Evolutionary conservation across 202 grass and related monocot species (phyloP).

Genomic region (Musa balbisiana): DNA sequence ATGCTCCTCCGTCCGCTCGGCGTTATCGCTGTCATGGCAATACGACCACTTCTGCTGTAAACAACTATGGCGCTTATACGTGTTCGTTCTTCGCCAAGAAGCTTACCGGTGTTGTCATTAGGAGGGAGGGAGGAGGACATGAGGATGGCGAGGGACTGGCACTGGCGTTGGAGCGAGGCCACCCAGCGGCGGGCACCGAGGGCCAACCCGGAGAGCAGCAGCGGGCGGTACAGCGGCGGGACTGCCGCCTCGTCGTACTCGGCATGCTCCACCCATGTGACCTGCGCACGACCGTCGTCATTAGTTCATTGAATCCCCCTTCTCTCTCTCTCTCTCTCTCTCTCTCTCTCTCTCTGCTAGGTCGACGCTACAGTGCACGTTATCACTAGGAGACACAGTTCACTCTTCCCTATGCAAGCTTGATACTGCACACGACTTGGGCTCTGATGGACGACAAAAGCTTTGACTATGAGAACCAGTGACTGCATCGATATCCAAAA

Average conservation of each 20-base stretch:
- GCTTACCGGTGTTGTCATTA: conserved; percentile 17
- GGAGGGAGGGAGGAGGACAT: conserved; percentile 45
- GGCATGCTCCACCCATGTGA: conserved; percentile 84
- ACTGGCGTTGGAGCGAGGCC: conserved; percentile 71
- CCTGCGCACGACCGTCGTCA: conserved; percentile 30
- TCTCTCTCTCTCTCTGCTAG: not conserved
- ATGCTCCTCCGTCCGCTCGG: conserved; percentile 61
- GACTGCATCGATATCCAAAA: not conserved
- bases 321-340: not conserved
- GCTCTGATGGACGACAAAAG: not conserved
- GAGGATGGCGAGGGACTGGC: conserved; percentile 61
- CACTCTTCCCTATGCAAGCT: too few relatives aligned
- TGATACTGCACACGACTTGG: too few relatives aligned
- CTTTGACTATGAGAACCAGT: not conserved
- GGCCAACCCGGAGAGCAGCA: conserved; percentile 59
- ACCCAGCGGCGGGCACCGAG: conserved; percentile 78
- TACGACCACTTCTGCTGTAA: not conserved
- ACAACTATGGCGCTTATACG: not conserved
- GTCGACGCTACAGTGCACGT: not conserved
- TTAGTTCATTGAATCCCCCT: not conserved
- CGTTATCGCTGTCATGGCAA: conserved; percentile 22
- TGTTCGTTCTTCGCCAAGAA: not conserved
- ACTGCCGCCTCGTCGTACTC: conserved; percentile 69
- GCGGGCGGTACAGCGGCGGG: conserved; percentile 57
- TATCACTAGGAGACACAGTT: not conserved